Conservation (phyloP, 208 protist species). For the Spongospora subterranea region DNA sequence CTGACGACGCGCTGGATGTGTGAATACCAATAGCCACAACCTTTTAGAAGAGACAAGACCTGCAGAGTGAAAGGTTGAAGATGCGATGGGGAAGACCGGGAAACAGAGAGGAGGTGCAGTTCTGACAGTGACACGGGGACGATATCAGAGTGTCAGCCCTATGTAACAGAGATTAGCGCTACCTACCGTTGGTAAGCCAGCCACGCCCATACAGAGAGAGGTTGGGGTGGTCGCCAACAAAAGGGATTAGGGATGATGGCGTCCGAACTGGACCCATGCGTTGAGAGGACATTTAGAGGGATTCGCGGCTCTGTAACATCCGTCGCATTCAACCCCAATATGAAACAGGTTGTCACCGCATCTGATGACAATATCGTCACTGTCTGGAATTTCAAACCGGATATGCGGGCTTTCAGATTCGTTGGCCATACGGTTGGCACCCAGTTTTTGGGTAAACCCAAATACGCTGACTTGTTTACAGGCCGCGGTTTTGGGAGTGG, state of each 20-base stretch:
- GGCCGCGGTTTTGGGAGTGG: slow-evolving; percentile 70
- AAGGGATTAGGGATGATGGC: neutral
- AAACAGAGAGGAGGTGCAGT: too few species aligned
- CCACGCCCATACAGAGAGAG: neutral
- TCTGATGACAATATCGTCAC: slow-evolving; percentile 71
- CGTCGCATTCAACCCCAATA: slow-evolving; percentile 76
- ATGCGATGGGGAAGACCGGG: too few species aligned
- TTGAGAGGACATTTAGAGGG: slow-evolving; percentile 76
- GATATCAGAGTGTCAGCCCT: too few species aligned
- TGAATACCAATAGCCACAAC: too few species aligned
- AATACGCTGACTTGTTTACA: slow-evolving; percentile 45
- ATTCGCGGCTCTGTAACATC: slow-evolving; percentile 71
- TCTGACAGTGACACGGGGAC: too few species aligned
- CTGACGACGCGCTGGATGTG: too few species aligned
- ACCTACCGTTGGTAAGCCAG: neutral
- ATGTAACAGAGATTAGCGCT: too few species aligned
- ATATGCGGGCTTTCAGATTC: slow-evolving; percentile 77
- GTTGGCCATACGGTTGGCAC: slow-evolving; percentile 71
- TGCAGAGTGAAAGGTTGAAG: too few species aligned
- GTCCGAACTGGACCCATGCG: slow-evolving; percentile 65
- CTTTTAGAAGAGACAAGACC: too few species aligned
- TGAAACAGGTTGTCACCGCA: slow-evolving; percentile 76
- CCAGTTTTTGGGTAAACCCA: neutral
- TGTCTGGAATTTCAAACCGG: slow-evolving; percentile 80
- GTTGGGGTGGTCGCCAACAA: neutral